These are phyloP conservation scores for Rhizopogon vinicolor DNA, from an alignment of 768 basidiomycete genomes.

Conservation along the genomic window DNA sequence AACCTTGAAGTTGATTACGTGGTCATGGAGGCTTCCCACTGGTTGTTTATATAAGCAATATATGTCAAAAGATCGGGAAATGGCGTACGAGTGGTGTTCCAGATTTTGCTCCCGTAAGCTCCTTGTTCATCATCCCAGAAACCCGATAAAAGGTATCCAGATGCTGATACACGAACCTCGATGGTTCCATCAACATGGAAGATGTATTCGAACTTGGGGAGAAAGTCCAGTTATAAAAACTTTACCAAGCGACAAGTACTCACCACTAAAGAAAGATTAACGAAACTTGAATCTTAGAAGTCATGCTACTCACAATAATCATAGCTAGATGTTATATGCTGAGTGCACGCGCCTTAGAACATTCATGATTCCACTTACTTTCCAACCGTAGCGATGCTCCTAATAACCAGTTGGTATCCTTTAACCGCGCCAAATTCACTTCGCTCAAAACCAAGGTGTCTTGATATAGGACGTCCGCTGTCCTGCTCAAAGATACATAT, in stretches of 20 bases:
- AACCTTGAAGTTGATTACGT: constrained; percentile 61
- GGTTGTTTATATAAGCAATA: background rate
- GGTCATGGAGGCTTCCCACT: constrained; percentile 71
- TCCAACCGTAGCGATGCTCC: constrained; percentile 57
- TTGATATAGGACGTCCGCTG: constrained; percentile 48
- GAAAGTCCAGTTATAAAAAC: constrained; percentile 1
- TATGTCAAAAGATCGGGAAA: background rate
- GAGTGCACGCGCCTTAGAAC: background rate
- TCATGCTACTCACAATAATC: constrained; percentile 42
- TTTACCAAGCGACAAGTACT: background rate
- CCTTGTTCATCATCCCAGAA: constrained; percentile 49
- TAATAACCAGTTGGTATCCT: constrained; percentile 52
- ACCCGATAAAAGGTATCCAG: constrained; percentile 64
- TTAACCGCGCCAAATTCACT: constrained; percentile 60
- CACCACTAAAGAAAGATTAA: constrained; percentile 25
- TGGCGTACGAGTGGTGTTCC: constrained; percentile 47
- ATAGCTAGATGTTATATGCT: constrained; percentile 30
- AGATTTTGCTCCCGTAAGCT: constrained; percentile 53
- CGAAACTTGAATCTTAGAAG: background rate
- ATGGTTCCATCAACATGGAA: constrained; percentile 65
- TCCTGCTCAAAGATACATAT: constrained; percentile 67
- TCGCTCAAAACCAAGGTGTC: constrained; percentile 49
- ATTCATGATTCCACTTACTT: constrained; percentile 39
- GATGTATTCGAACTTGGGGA: constrained; percentile 53
- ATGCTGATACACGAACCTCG: constrained; percentile 61